Conservation (phyloP, 2,329 filamentous ascomycete species). For the Calonectria pseudoreteaudii region DNA sequence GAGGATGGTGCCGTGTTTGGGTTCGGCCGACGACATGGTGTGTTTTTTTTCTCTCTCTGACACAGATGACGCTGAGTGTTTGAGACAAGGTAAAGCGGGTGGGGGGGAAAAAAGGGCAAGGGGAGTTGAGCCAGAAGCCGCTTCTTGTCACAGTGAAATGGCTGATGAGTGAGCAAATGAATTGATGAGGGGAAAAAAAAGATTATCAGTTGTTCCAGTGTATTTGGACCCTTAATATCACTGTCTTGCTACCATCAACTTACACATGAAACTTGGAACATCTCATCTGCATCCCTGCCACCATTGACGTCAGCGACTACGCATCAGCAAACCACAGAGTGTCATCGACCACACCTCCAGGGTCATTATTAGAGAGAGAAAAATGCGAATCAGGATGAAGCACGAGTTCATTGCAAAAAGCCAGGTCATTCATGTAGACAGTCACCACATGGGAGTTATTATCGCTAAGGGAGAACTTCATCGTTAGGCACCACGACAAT, state of each 20-base stretch:
- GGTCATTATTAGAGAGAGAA: background rate
- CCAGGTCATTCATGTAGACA: background rate
- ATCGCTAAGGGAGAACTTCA: background rate
- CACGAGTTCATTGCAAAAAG: background rate
- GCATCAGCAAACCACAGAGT: conserved; percentile 26
- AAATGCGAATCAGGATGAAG: background rate
- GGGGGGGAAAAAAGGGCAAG: background rate
- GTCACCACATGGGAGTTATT: background rate
- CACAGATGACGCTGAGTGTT: background rate
- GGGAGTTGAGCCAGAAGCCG: background rate
- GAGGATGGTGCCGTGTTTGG: conserved; percentile 45
- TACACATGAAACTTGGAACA: conserved; percentile 38
- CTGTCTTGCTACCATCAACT: conserved; percentile 9
- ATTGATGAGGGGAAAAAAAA: background rate
- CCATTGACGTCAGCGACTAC: conserved; percentile 42
- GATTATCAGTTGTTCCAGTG: background rate
- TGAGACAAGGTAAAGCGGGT: background rate
- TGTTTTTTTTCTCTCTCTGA: background rate
- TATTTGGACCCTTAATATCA: conserved; percentile 15
- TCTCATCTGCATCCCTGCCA: conserved; percentile 34
- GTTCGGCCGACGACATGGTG: conserved; percentile 30
- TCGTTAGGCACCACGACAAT: background rate
- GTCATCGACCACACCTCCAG: conserved; percentile 14
- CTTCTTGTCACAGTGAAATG: background rate
- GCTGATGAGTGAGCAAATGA: background rate